These are phyloP conservation scores for Circinella umbellata DNA, from an alignment of 371 early-diverging fungal genomes.

Conservation along the genomic window DNA sequence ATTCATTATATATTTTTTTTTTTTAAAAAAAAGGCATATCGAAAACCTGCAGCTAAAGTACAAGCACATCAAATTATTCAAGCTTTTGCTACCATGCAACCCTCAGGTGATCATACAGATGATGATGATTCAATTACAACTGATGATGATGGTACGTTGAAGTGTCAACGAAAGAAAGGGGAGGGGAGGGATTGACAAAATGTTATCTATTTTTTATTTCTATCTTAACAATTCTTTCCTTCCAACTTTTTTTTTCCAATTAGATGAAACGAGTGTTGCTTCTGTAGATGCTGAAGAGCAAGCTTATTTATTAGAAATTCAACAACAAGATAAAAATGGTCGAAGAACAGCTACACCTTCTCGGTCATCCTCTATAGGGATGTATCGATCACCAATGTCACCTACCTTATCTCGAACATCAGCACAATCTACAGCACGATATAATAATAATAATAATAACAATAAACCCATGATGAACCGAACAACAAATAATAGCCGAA, in stretches of 20 bases:
- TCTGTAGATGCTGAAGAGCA: conserved; percentile 35
- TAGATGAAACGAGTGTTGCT: conserved; percentile 20
- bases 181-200: too few relatives aligned
- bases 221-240: not conserved
- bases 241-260: not conserved
- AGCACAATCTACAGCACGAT: conserved; percentile 1
- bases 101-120: conserved; percentile 24
- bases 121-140: conserved; percentile 7
- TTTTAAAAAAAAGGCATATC: conserved; percentile 32
- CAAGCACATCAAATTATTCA: conserved; percentile 54
- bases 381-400: not conserved
- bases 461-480: not conserved
- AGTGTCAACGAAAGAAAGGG: too few relatives aligned
- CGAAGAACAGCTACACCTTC: conserved; percentile 12
- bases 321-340: conserved; percentile 8
- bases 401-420: conserved; percentile 8
- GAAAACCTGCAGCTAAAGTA: conserved; percentile 42
- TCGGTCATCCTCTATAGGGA: conserved; percentile 9
- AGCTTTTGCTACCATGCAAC: conserved; percentile 38
- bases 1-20: not conserved
- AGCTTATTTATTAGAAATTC: conserved; percentile 31
- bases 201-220: not conserved
- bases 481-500: not conserved
- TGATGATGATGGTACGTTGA: conserved; percentile 7
- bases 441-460: not conserved